Base-by-base conservation (phyloP, 2,329 filamentous ascomycete species). In the Akanthomyces uredinophilus region DNA sequence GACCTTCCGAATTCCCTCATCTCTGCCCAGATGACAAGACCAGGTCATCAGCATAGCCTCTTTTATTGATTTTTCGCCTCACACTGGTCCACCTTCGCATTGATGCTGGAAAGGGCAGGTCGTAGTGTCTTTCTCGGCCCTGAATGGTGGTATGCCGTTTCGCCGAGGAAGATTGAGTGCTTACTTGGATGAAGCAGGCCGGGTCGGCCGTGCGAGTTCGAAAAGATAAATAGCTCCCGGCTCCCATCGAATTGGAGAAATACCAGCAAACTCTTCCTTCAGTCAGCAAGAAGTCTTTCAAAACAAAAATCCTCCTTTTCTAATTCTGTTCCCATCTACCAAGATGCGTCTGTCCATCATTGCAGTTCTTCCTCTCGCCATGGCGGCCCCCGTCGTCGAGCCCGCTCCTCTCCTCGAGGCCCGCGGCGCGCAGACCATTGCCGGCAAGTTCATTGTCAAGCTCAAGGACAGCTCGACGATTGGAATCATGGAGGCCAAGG, bases 361-460 rank as follows among this genome's bases (percentile, higher is more conserved):
- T 61, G 37, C 68, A 5, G 63, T 66, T 57, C 65, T 69, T 57
- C 66, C 67, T 32, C 61, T 63, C 18, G 66, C 65, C 55, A 51
- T 63, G 14, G 61, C 56, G n/a, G 63, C 61, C 37, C 64, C 64
- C 5, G 57, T 56, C 14, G 22, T 47, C 11, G 62, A 60, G 35
- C 47, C 47, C 13, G 62, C 62, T 47, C 58, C 44, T 56, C 43
- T 64, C 10, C n/a, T 61, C 20, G 44, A 61, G 46, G 55, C 60
- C n/a, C 51, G 43, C 16, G 53, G 44, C 44, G 13, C 51, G 44
- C 62, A 64, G 27, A 46, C 65, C 46, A 65, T 70, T 41, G 64
- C 65, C 22, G 65, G 65, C 66, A 71, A 70, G 66, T 71, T 68
- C 65, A 71, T 71, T 58, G 66, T 71, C 64, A 66, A 66, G 46